Base-by-base conservation (phyloP, 2,329 filamentous ascomycete species). In the Exserohilum rostratum region DNA sequence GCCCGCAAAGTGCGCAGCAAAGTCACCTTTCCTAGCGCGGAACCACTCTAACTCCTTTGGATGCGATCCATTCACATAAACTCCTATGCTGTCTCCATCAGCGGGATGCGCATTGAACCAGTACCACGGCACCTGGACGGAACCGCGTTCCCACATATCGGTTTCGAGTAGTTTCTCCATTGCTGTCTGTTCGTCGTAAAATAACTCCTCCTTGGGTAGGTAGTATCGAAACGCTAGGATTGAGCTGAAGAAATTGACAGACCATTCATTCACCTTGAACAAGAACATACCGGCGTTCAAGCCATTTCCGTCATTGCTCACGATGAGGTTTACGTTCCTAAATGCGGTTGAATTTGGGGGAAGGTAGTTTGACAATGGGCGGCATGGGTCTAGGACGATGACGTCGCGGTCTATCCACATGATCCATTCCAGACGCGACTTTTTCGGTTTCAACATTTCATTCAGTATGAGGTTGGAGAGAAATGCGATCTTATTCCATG, bases 401-500 rank as follows among this genome's bases (percentile, higher is more conserved):
- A 75, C 77, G 60, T 79, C 77, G 31, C 74, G 74, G 43, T 79
- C 77, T 4, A 77, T 72, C 77, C 77, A 79, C 58, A 78, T 66
- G 6, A 79, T 60, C 77, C 77, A 79, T 49, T 78, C 72, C 12
- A 78, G 61, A 5, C 76, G 65, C 44, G 77, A 67, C 13, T 60
- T 60, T n/a, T 69, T 67, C 0, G 76, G 75, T 53, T 77, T 76
- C 6, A 68, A 55, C 54, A 79, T 67, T 59, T 46, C 61, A 13
- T 57, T 53, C 44, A 78, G 63, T 10, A 78, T 57, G 9, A 78
- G 62, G 10, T 72, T 71, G 6, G 79, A 67, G n/a, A 80, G 73
- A 55, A 79, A 79, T 1, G 76, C 79, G 3, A 73, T 72, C 46
- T 80, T 80, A 43, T 73, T 77, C 78, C 78, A 80, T 5, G 76